phyloP scores from a whole-genome alignment of 2,329 filamentous ascomycete species.

The Ophiostoma perfectum region DNA sequence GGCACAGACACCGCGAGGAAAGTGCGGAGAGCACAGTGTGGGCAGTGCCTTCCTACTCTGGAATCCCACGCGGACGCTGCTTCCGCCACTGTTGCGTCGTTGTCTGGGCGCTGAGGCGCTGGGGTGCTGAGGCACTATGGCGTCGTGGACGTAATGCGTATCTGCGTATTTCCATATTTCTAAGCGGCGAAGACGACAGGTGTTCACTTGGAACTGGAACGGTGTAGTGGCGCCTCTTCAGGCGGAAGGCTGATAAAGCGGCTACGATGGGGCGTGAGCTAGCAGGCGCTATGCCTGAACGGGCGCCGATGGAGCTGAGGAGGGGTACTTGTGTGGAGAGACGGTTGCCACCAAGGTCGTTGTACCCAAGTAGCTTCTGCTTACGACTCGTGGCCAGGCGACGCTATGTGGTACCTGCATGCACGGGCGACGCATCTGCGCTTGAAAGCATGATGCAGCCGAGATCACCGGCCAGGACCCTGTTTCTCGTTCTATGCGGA shows the following conservation, averaged over 20 bases:
- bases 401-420: conserved; percentile 1
- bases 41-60: too few species aligned
- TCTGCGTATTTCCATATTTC: neutral
- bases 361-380: neutral
- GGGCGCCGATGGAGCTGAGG: neutral
- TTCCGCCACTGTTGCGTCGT: too few species aligned
- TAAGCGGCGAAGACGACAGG: conserved; percentile 25
- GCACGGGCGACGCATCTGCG: neutral
- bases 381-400: neutral
- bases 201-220: conserved; percentile 24
- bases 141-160: too few species aligned
- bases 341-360: neutral
- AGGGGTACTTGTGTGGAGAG: conserved; percentile 7
- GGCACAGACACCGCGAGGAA: neutral
- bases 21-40: neutral
- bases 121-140: too few species aligned
- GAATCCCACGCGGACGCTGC: too few species aligned
- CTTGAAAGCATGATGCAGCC: neutral
- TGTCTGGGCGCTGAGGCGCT: too few species aligned
- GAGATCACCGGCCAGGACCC: neutral
- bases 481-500: neutral
- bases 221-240: neutral
- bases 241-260: conserved; percentile 23
- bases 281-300: conserved; percentile 12
- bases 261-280: conserved; percentile 12